Evolutionary conservation across 768 basidiomycete species (phyloP), one percentile per base, ranked within the genome.

Genomic region (Lactifluus hygrophoroides): DNA sequence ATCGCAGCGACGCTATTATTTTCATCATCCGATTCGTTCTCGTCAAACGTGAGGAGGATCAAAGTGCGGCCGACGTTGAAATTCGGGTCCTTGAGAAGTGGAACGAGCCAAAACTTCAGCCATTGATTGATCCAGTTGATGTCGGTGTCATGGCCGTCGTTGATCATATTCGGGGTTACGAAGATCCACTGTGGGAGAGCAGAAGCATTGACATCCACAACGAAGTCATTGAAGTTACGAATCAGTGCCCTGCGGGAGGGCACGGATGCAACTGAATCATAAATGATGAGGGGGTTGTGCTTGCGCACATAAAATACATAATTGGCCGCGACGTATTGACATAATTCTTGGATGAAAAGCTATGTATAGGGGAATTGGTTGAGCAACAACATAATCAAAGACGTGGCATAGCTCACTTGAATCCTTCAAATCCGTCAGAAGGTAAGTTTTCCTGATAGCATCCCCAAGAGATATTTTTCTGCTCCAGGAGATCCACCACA

Each of bases 161-260:
- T 76, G 49, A 75, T 73, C 50, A 65, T 71, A 67, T 86, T 85
- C 13, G 84, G 84, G 1, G 84, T 84, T 52, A 86, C 72, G 62
- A 81, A 84, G 9, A 74, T 61, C 80, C 82, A 85, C 54, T 84
- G 83, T 11, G 83, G 77, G 43, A 86, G 67, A 2, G 71, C 71
- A 45, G 75, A 68, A 9, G 75, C 75, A 23, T 74, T 74, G 16
- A 83, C 68, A 62, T 86, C 85, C 27, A 72, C 69, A 9, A 78
- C 77, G 61, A 85, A 82, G 66, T 84, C 75, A 56, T 84, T 84
- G 66, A 83, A 85, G 67, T 82, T 84, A 34, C 83, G 75, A 51
- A 78, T 74, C 19, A 76, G 75, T 10, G 65, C 61, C 13, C 72
- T 69, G 42, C 83, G 80, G 0, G 67, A 64, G 1, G 74, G 60